phyloP scores from a whole-genome alignment of 1,284 basidiomycete species.

The Athelia sp. region DNA sequence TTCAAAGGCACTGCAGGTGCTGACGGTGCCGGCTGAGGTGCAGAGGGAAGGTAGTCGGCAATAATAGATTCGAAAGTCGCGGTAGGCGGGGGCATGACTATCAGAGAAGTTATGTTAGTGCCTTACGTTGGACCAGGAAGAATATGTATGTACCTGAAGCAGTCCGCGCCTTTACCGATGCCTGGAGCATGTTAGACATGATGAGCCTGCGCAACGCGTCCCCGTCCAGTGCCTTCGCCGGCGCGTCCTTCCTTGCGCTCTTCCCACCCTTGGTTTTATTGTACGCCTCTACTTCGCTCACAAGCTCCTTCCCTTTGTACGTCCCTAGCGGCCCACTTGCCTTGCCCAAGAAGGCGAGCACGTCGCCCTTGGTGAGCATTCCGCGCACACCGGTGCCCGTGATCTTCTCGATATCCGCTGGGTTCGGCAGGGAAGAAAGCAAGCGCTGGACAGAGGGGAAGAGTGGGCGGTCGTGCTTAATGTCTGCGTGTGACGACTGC shows the following conservation, averaged over 20 bases:
- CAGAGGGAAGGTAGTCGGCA: constrained; percentile 55
- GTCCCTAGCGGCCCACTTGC: constrained; percentile 77
- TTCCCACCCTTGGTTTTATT: constrained; percentile 12
- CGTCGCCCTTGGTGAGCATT: constrained; percentile 90
- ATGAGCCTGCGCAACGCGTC: constrained; percentile 68
- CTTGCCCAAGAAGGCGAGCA: constrained; percentile 76
- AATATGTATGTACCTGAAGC: constrained; percentile 35
- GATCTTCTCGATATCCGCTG: constrained; percentile 58
- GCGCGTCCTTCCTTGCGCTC: constrained; percentile 33
- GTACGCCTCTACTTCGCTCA: constrained; percentile 16
- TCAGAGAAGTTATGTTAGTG: constrained; percentile 20
- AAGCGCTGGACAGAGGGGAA: constrained; percentile 78
- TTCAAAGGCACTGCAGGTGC: constrained; percentile 12
- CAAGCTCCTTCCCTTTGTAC: constrained; percentile 40
- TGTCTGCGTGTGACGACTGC: constrained; percentile 28
- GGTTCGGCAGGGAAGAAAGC: constrained; percentile 30
- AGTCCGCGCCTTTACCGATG: constrained; percentile 48
- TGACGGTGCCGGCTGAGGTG: constrained; percentile 12
- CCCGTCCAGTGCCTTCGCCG: constrained; percentile 54
- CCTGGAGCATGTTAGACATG: constrained; percentile 60
- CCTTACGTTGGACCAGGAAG: constrained; percentile 6
- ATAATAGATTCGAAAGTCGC: constrained; percentile 67
- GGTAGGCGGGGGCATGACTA: constrained; percentile 23
- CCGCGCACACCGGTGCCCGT: constrained; percentile 80
- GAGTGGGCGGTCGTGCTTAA: constrained; percentile 56